phyloP scores from a whole-genome alignment of 345 rosid genomes.

The Camelina hispida region DNA sequence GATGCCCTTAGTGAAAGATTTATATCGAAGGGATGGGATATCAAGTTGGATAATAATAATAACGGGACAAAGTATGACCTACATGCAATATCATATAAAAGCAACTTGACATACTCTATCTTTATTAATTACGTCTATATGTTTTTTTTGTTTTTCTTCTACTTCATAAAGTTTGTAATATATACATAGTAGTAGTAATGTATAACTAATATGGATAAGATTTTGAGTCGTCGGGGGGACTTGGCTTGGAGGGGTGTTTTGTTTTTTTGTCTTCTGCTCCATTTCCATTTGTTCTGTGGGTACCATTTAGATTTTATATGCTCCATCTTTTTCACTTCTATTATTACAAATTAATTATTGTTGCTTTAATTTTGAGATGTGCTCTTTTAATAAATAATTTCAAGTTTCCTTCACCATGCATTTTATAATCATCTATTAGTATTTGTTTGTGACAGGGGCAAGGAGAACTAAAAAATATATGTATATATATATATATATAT shows the following conservation, averaged over 20 bases:
- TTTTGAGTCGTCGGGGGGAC: slow-evolving; percentile 37
- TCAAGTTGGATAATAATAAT: slow-evolving; percentile 30
- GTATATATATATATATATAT: too few species aligned
- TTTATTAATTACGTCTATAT: slow-evolving; percentile 33
- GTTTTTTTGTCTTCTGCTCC: slow-evolving; percentile 42
- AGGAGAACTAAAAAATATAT: too few species aligned
- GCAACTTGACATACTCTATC: slow-evolving; percentile 43
- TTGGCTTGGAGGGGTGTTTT: slow-evolving; percentile 33
- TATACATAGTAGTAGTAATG: slow-evolving; percentile 7
- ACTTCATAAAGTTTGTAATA: slow-evolving; percentile 12
- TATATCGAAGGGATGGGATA: slow-evolving; percentile 23
- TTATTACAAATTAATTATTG: slow-evolving; percentile 28
- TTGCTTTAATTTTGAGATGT: slow-evolving; percentile 20
- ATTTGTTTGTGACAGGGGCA: neutral
- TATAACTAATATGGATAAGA: slow-evolving; percentile 37
- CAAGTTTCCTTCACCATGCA: slow-evolving; percentile 19
- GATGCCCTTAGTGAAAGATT: too few species aligned
- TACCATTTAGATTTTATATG: slow-evolving; percentile 43
- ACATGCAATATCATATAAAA: slow-evolving; percentile 42
- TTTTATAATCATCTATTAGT: slow-evolving; percentile 12
- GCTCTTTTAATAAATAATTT: neutral
- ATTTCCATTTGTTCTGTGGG: slow-evolving; percentile 43
- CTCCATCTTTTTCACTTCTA: slow-evolving; percentile 40
- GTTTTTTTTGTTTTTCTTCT: slow-evolving; percentile 28
- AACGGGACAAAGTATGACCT: slow-evolving; percentile 42